phyloP scores from a whole-genome alignment of 1,284 basidiomycete genomes.

The Irpex sp. region DNA sequence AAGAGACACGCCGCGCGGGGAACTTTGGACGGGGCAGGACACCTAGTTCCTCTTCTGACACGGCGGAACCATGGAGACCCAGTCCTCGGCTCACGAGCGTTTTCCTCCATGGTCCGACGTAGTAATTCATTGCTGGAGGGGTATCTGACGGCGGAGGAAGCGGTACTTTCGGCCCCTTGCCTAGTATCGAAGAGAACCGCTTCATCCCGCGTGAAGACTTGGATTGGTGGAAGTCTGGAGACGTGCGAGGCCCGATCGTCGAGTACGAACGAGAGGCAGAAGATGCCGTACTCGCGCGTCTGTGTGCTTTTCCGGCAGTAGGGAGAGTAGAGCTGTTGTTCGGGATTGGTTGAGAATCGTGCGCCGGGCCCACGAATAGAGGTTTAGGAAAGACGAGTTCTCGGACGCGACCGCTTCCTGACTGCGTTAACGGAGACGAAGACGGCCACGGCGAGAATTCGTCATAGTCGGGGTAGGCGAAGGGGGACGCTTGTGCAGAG shows the following conservation, averaged over 20 bases:
- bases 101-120: constrained; percentile 51
- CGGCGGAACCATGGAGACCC: constrained; percentile 17
- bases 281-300: constrained; percentile 7
- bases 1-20: constrained; percentile 36
- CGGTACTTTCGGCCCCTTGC: constrained; percentile 24
- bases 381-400: constrained; percentile 70
- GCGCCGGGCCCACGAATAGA: constrained; percentile 31
- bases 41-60: constrained; percentile 37
- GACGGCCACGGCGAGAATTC: constrained; percentile 22
- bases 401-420: constrained; percentile 32
- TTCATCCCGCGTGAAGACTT: constrained; percentile 4
- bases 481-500: constrained; percentile 38
- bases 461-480: constrained; percentile 41
- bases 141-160: constrained; percentile 48
- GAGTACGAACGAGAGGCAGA: neutral
- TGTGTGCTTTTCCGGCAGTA: neutral
- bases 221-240: constrained; percentile 15
- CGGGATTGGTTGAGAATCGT: constrained; percentile 4
- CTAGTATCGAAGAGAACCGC: constrained; percentile 31
- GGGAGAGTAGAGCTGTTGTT: neutral
- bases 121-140: constrained; percentile 49
- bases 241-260: constrained; percentile 12
- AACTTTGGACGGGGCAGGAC: constrained; percentile 27
- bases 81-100: constrained; percentile 16
- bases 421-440: constrained; percentile 14